Evolutionary conservation across 139 green algal species (phyloP).

Genomic region (Microglena sp.): DNA sequence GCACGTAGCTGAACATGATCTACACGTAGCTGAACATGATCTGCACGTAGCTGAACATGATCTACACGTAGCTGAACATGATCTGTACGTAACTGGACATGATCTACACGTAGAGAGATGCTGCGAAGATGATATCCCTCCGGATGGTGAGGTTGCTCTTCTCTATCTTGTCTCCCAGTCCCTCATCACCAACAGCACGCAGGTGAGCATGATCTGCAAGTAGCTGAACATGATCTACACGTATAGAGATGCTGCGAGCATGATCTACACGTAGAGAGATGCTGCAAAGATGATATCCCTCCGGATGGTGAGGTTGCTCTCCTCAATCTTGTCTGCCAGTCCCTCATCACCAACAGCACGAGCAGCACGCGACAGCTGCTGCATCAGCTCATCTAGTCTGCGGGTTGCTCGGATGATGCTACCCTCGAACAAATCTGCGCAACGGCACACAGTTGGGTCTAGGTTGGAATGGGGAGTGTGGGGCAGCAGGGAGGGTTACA

Average conservation of each 20-base stretch:
- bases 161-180: constrained; percentile 63
- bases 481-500: too few species aligned
- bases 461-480: too few species aligned
- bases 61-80: too few species aligned
- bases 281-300: constrained; percentile 91
- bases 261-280: constrained; percentile 83
- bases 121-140: constrained; percentile 90
- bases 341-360: constrained; percentile 63
- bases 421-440: constrained; percentile 89
- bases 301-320: constrained; percentile 58
- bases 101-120: constrained; percentile 84
- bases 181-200: constrained; percentile 73
- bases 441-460: not conserved
- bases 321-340: constrained; percentile 64
- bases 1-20: too few species aligned
- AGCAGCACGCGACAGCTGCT: constrained; percentile 65
- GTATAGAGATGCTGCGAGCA: too few species aligned
- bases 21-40: too few species aligned
- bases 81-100: too few species aligned
- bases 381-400: constrained; percentile 87
- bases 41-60: too few species aligned
- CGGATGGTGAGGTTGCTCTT: constrained; percentile 60
- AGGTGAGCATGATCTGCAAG: too few species aligned
- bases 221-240: too few species aligned
- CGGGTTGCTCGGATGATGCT: constrained; percentile 75